Base-by-base conservation (phyloP, 2,329 filamentous ascomycete genomes). In the Ophiostoma perfectum region DNA sequence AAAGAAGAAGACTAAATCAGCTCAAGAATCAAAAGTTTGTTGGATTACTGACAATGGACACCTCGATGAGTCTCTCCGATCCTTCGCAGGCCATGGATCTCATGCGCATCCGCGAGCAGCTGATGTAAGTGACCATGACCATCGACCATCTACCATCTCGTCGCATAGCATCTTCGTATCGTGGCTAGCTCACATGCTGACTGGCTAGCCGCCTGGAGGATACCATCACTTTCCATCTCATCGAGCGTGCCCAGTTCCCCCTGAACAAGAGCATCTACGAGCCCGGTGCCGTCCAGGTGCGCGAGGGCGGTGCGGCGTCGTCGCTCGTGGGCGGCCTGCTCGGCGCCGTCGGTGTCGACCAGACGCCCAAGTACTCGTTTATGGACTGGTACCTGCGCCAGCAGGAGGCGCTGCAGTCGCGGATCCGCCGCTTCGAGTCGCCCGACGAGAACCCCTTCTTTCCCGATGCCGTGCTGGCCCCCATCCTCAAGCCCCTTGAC, bases 401-500 rank as follows among this genome's bases (percentile, higher is more conserved):
- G 78, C 92, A 97, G 77, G 95, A 99, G 80, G 89, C 88, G 71
- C 82, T 98, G 5, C 94, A 99, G 78, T 97, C 93, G 14, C 86
- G 92, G 66, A 93, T 99, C 73, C 92, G 95, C 73, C 92, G 95
- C 77, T 99, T 93, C 83, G 89, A 99, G 78, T 92, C 92, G 0
- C 95, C 95, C 52, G 95, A 99, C 82, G 95, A 99, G 80, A 94
- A 97, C 78, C 92, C 95, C 36, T 99, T 98, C 86, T 99, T 97
- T 81, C 92, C 93, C 1, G 85, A 90, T 42, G 89, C 87, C 9
- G 82, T 97, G 55, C 87, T 92, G 75, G 82, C 84, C 68, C 91
- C 94, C 39, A 91, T 99, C 71, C 86, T 99, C n/a, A 88, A 90
- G 73, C 90, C 93, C 8, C 84, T 99, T 73, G 79, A 91, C 76